Conservation (phyloP, 2,329 filamentous ascomycete genomes). For the Nigrograna mackinnonii region DNA sequence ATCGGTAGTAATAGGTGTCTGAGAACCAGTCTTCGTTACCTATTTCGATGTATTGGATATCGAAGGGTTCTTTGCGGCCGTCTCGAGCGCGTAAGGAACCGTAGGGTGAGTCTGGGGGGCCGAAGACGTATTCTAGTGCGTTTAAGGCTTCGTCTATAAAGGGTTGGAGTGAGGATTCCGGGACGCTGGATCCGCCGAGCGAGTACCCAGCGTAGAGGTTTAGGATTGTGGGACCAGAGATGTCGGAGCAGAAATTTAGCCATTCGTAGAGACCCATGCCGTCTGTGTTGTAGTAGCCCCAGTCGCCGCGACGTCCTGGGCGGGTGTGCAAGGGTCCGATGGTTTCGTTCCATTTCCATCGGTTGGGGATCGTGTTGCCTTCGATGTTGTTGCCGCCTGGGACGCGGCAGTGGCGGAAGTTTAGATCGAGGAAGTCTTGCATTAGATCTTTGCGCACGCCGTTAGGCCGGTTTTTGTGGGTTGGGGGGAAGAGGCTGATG, state of each 20-base stretch:
- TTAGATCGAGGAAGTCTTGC: conserved; percentile 55
- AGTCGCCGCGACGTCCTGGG: conserved; percentile 58
- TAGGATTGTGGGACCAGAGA: not conserved
- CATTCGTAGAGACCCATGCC: conserved; percentile 56
- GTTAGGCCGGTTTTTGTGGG: conserved; percentile 60
- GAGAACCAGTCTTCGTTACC: not conserved
- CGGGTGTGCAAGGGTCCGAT: conserved; percentile 57
- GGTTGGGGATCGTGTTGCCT: conserved; percentile 47
- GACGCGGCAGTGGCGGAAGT: conserved; percentile 63
- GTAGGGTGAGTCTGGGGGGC: not conserved
- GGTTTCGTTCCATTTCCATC: conserved; percentile 55
- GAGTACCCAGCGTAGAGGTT: not conserved
- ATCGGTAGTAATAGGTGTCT: not conserved
- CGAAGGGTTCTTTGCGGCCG: not conserved
- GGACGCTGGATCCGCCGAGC: not conserved
- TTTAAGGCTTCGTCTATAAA: not conserved
- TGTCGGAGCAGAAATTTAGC: not conserved
- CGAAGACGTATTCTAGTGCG: not conserved
- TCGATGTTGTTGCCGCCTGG: conserved; percentile 64
- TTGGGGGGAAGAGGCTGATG: conserved; percentile 64
- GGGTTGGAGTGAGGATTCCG: not conserved
- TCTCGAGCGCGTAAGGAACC: not conserved
- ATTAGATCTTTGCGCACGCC: conserved; percentile 62
- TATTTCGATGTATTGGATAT: not conserved
- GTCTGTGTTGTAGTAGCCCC: conserved; percentile 65